Conservation (phyloP, 805 yeast genomes). For the Candida verbasci region DNA sequence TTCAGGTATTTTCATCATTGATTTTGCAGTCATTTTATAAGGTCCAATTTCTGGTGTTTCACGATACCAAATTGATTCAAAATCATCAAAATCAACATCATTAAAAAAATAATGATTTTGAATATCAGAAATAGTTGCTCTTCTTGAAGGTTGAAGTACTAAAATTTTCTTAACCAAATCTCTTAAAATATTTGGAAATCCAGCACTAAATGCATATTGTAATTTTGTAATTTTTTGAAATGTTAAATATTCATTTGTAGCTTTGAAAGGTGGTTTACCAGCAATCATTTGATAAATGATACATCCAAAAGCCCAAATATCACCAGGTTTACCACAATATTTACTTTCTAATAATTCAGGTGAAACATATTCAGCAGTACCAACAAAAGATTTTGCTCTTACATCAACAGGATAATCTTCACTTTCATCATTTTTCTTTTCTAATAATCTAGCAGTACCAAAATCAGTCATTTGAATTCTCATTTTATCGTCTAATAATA, state of each 20-base stretch:
- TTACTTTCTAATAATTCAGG: slow-evolving; percentile 76
- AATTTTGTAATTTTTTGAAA: slow-evolving; percentile 78
- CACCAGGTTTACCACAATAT: slow-evolving; percentile 58
- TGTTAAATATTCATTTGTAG: slow-evolving; percentile 74
- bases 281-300: slow-evolving; percentile 60
- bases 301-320: slow-evolving; percentile 62
- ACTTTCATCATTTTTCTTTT: slow-evolving; percentile 41
- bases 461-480: slow-evolving; percentile 74
- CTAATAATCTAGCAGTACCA: slow-evolving; percentile 76
- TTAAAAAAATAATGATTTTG: slow-evolving; percentile 71
- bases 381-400: slow-evolving; percentile 76
- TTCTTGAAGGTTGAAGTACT: slow-evolving; percentile 62
- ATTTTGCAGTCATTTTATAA: slow-evolving; percentile 67
- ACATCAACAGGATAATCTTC: slow-evolving; percentile 61
- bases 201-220: slow-evolving; percentile 72
- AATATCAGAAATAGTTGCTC: slow-evolving; percentile 55
- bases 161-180: slow-evolving; percentile 65
- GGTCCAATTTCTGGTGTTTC: slow-evolving; percentile 67
- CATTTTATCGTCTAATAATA: slow-evolving; percentile 56
- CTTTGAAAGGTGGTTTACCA: slow-evolving; percentile 76
- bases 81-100: slow-evolving; percentile 61
- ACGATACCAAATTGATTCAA: slow-evolving; percentile 62
- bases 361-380: slow-evolving; percentile 81
- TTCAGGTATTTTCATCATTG: slow-evolving; percentile 71
- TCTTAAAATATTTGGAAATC: slow-evolving; percentile 54